Percentiles rank a stretch among this genome's conserved stretches.
phyloP scores from a whole-genome alignment of 192 early-diverging fungal genomes.

The Phycomyces nitens region DNA sequence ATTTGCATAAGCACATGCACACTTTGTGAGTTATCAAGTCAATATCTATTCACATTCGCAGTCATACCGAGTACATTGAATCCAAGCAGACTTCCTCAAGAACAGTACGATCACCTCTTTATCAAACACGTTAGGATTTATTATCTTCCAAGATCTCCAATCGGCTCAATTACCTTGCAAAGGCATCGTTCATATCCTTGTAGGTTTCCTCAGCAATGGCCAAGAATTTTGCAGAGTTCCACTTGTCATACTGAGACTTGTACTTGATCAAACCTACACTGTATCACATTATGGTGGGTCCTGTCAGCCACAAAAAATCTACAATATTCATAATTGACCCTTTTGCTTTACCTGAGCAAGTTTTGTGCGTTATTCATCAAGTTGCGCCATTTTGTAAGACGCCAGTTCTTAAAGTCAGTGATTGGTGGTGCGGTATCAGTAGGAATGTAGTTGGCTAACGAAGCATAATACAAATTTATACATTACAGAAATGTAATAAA shows the following conservation, averaged over 20 bases:
- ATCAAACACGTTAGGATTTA: not conserved
- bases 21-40: not conserved
- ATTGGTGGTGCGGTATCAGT: constrained; percentile 49
- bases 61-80: constrained; percentile 48
- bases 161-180: constrained; percentile 37
- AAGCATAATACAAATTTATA: not conserved
- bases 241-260: constrained; percentile 50
- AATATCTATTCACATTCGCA: not conserved
- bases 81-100: constrained; percentile 58
- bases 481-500: not conserved
- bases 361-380: constrained; percentile 46
- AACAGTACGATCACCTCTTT: constrained; percentile 50
- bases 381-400: constrained; percentile 46
- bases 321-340: not conserved
- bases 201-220: constrained; percentile 57
- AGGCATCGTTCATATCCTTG: constrained; percentile 66
- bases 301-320: not conserved
- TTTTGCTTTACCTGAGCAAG: constrained; percentile 30
- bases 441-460: constrained; percentile 48
- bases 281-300: not conserved
- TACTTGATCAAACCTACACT: constrained; percentile 51
- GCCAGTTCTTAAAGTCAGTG: constrained; percentile 46
- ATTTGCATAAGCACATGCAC: not conserved
- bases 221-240: constrained; percentile 56
- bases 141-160: not conserved